These are phyloP conservation scores for Hondaea fermentalgiana DNA, from an alignment of 108 stramenopile species.

Conservation along the genomic window DNA sequence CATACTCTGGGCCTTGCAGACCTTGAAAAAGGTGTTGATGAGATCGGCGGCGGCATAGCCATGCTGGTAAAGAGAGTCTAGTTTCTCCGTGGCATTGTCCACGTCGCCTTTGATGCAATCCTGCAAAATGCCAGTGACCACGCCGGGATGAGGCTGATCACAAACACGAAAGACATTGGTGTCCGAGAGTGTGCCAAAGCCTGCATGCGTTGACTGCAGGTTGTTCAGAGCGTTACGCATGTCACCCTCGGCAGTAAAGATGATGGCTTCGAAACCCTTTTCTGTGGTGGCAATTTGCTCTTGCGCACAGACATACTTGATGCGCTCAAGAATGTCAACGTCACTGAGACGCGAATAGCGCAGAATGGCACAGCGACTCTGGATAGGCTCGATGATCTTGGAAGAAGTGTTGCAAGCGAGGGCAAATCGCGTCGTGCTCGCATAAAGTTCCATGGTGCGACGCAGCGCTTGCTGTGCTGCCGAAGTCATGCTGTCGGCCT, in stretches of 20 bases:
- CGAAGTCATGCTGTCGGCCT: slow-evolving; percentile 94
- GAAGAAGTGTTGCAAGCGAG: slow-evolving; percentile 93
- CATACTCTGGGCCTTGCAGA: slow-evolving; percentile 52
- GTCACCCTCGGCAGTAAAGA: slow-evolving; percentile 98
- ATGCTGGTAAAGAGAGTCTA: slow-evolving; percentile 54
- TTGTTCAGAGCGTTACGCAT: slow-evolving; percentile 98
- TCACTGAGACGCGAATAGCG: slow-evolving; percentile 81
- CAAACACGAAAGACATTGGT: slow-evolving; percentile 91
- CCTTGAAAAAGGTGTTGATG: slow-evolving; percentile 89
- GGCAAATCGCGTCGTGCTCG: slow-evolving; percentile 92
- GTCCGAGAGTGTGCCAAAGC: slow-evolving; percentile 76
- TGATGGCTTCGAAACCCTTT: slow-evolving; percentile 86
- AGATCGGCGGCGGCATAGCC: slow-evolving; percentile 80
- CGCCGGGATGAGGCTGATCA: slow-evolving; percentile 96
- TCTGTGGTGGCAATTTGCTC: slow-evolving; percentile 72
- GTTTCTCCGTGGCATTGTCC: slow-evolving; percentile 44
- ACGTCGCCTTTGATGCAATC: slow-evolving; percentile 55
- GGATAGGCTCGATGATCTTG: slow-evolving; percentile 99
- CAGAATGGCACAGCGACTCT: slow-evolving; percentile 92
- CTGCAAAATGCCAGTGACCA: slow-evolving; percentile 66
- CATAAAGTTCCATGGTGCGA: slow-evolving; percentile 93
- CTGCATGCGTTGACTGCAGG: slow-evolving; percentile 77
- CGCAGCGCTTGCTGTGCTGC: slow-evolving; percentile 92
- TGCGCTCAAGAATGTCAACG: slow-evolving; percentile 73
- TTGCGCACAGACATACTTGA: slow-evolving; percentile 71